These are phyloP conservation scores for Vitis rotundifolia DNA, from an alignment of 164 flowering plant genomes.

Conservation along the genomic window DNA sequence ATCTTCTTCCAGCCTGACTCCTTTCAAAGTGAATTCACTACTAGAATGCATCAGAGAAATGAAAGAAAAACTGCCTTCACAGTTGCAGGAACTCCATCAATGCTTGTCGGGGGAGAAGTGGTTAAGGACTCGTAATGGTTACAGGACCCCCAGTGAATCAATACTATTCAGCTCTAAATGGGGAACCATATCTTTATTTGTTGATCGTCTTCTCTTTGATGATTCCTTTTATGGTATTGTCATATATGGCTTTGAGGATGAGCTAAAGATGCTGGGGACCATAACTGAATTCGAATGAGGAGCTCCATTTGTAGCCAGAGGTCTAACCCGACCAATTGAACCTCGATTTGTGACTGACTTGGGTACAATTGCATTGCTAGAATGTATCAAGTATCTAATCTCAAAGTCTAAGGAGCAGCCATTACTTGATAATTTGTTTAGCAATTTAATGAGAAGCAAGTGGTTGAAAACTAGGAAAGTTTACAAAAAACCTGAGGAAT, in stretches of 20 bases:
- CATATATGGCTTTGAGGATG: constrained; percentile 18
- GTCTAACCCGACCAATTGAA: constrained; percentile 13
- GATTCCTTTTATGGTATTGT: constrained; percentile 11
- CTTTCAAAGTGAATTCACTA: constrained; percentile 1
- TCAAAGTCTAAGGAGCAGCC: not conserved
- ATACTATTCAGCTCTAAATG: constrained; percentile 19
- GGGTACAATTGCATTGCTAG: constrained; percentile 11
- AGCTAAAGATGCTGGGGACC: constrained; percentile 29
- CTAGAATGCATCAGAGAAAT: constrained; percentile 7
- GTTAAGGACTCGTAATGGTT: constrained; percentile 17
- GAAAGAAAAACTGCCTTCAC: constrained; percentile 3
- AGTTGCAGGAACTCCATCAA: not conserved
- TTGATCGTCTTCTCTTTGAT: constrained; percentile 22
- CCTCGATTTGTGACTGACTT: constrained; percentile 10
- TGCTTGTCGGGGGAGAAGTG: constrained; percentile 9
- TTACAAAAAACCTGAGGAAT: constrained; percentile 15
- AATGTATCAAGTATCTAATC: constrained; percentile 11
- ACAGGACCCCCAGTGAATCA: constrained; percentile 10
- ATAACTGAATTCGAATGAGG: constrained; percentile 22
- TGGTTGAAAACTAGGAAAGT: constrained; percentile 27
- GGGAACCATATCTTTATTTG: constrained; percentile 21
- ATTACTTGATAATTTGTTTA: not conserved
- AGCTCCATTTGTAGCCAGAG: constrained; percentile 13
- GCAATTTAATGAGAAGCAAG: constrained; percentile 3
- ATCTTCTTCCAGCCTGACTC: constrained; percentile 8